Evolutionary conservation across 2,329 filamentous ascomycete genomes (phyloP), one percentile per base, ranked within the genome.

Genomic region (Pleoardoris graminearum): DNA sequence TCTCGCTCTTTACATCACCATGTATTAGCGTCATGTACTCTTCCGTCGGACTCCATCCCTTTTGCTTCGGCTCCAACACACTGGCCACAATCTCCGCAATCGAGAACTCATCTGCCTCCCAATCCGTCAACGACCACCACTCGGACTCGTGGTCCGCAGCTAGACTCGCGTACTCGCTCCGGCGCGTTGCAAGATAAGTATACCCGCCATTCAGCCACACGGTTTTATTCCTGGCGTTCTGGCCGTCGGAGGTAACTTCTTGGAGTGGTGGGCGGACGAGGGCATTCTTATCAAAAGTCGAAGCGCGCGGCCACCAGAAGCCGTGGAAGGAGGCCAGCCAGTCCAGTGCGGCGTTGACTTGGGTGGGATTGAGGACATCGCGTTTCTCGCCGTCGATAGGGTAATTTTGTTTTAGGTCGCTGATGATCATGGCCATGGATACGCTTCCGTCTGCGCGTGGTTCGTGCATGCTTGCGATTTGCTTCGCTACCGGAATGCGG

Each of bases 1-100:
- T 89, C 59, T 88, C 85, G 0, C 82, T 85, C 67, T 89, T 89
- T 46, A 88, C 85, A 51, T 89, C 86, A 7, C 86, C 86, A 60
- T 89, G 86, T 7, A 89, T 82, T 14, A 83, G 77, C 0, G 85
- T 85, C 57, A 86, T 63, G 29, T 75, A 75, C 0, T 51, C 52
- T 8, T 55, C 77, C 1, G 77, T 75, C 0, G 71, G 50, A 7
- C 76, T 77, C 4, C 51, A 51, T 2, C 57, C 59, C 0, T 52
- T 14, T 4, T 38, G 25, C 19, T 62, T 67, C 0, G 82, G 81
- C 0, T 75, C 76, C 11, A 86, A 70, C 11, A 82, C 76, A 0
- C 68, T 55, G 1, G 84, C 83, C 3, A 78, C 83, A 53, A 79
- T 68, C 57, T 86, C 81, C 0, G 83, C 79, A 0, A 81, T 63